phyloP scores from a whole-genome alignment of 495 filamentous ascomycete genomes.

The Zalerion maritima region DNA sequence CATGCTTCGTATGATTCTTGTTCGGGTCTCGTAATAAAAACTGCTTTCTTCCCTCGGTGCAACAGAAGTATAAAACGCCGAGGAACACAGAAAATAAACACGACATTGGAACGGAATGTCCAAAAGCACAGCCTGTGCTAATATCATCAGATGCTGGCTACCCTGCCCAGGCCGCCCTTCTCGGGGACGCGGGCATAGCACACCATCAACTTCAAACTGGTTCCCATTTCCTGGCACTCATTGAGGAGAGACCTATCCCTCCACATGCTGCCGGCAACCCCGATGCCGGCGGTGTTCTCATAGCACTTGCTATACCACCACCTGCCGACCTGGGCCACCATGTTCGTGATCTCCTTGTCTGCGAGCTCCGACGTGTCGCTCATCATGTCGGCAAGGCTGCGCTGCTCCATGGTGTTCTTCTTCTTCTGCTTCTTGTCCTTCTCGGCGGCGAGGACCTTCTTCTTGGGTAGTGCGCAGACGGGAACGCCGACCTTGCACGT shows the following conservation, averaged over 20 bases:
- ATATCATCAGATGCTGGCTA: conserved; percentile 34
- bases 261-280: conserved; percentile 58
- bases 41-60: no score
- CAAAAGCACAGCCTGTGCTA: no score
- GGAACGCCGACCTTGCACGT: conserved; percentile 83
- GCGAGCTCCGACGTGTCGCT: conserved; percentile 44
- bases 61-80: no score
- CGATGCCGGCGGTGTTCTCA: conserved; percentile 46
- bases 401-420: conserved; percentile 29
- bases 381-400: conserved; percentile 56
- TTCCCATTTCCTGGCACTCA: conserved; percentile 76
- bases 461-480: conserved; percentile 53
- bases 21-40: no score
- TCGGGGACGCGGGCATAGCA: conserved; percentile 57
- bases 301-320: conserved; percentile 97
- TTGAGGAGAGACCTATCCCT: conserved; percentile 55
- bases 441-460: conserved; percentile 5
- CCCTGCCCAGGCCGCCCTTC: conserved; percentile 18
- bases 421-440: conserved; percentile 6
- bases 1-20: no score
- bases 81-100: no score
- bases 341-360: conserved; percentile 76
- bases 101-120: no score
- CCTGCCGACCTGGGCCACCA: conserved; percentile 79
- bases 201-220: conserved; percentile 79